Conservation (phyloP, 1,139 yeast species). For the Groenewaldozyma sp. region DNA sequence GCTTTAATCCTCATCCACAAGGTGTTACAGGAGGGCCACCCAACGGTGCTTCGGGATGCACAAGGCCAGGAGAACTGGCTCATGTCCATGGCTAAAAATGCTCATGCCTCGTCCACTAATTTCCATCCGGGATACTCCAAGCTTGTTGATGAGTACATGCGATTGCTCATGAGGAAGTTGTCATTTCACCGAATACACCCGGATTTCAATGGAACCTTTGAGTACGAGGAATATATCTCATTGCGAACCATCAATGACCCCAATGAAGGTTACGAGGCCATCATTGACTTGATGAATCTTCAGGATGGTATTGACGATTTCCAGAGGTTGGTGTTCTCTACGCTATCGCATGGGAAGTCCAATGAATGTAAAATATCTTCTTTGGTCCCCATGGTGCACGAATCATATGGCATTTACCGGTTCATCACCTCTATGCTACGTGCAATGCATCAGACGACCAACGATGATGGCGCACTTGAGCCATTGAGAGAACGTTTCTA, state of each 20-base stretch:
- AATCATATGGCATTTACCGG: conserved; percentile 86
- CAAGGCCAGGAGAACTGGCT: conserved; percentile 63
- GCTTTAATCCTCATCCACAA: conserved; percentile 84
- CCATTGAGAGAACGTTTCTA: conserved; percentile 66
- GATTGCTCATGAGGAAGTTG: conserved; percentile 60
- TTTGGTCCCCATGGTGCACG: conserved; percentile 85
- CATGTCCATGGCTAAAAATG: conserved; percentile 28
- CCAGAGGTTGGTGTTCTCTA: conserved; percentile 68
- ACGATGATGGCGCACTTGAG: conserved; percentile 66
- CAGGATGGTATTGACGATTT: conserved; percentile 81
- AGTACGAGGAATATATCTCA: conserved; percentile 89
- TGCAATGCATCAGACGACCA: conserved; percentile 73
- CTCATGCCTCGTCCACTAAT: conserved; percentile 17
- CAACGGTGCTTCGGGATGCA: conserved; percentile 73
- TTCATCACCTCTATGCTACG: conserved; percentile 85
- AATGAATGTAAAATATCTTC: conserved; percentile 83
- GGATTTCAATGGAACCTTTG: conserved; percentile 91
- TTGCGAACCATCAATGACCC: conserved; percentile 85
- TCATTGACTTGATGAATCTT: conserved; percentile 73
- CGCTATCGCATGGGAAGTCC: conserved; percentile 53
- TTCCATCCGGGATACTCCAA: conserved; percentile 51
- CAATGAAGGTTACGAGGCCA: conserved; percentile 88
- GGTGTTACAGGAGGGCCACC: conserved; percentile 95
- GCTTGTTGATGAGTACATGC: conserved; percentile 69
- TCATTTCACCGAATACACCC: conserved; percentile 78